Base-by-base conservation (phyloP, 768 basidiomycete species). In the Boletus coccyginus region DNA sequence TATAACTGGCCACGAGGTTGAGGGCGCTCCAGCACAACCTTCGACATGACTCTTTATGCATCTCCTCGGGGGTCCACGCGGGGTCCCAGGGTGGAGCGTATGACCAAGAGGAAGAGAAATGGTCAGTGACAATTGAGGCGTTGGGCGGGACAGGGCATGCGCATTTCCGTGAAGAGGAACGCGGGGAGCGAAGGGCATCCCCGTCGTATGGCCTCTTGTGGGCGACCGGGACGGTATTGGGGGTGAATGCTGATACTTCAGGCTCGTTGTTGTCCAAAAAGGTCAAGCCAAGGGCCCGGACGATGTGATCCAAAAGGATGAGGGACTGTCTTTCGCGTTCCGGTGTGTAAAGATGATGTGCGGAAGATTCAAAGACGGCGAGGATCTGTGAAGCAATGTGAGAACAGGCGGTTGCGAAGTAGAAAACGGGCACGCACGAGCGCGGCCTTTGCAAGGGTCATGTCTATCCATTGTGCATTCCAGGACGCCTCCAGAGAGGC, bases 11-110 rank as follows among this genome's bases (percentile, higher is more conserved):
- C 51, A 88, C 79, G 29, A 91, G 78, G 56, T 80, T 79, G 40
- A 92, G 78, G 17, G 90, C 80, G 56, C 81, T 80, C 90, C 90
- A 92, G 65, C 86, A 88, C 17, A 92, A 75, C 27, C 90, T 74
- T n/a, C 90, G 80, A 53, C 83, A 83, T 62, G 89, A 86, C 65
- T 92, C 90, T 52, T 80, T 81, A 38, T 80, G 79, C 35, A 79
- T 77, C 59, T 92, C 81, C 1, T 72, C 73, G 1, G 74, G 66
- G 3, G 75, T 73, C 87, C 87, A 89, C 3, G 70, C 56, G 0
- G 77, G 67, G 61, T 85, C 80, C 89, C 89, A 92, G 1, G 83
- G 80, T 7, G 84, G 77, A 12, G 74, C 74, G 50, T 78, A 80
- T 0, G 77, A 72, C 74, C 81, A 84, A 11, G 76, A 68, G 31